Conservation (phyloP, 2,329 filamentous ascomycete species). For the Fusarium annulatum region DNA sequence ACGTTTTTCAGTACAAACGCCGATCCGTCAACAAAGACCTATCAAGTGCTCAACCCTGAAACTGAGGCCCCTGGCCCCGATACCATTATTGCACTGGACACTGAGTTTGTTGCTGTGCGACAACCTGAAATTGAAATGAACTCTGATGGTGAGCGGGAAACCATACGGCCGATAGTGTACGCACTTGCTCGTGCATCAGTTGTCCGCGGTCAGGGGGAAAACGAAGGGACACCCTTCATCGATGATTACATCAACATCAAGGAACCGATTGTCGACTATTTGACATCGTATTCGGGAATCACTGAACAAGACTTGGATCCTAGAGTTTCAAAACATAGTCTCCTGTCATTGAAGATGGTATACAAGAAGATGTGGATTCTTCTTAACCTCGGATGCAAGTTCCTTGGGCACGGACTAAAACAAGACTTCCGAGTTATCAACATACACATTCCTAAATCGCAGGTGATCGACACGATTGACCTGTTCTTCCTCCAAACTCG, state of each 20-base stretch:
- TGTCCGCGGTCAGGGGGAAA: conserved; percentile 79
- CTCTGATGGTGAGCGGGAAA: conserved; percentile 89
- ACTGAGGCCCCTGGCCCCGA: conserved; percentile 76
- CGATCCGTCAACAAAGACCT: conserved; percentile 61
- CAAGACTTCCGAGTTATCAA: conserved; percentile 99
- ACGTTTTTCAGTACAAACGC: conserved; percentile 52
- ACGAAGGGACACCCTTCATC: conserved; percentile 89
- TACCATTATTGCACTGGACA: conserved; percentile 89
- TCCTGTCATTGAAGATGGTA: conserved; percentile 87
- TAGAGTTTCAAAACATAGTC: conserved; percentile 79
- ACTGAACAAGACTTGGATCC: conserved; percentile 86
- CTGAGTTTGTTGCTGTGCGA: conserved; percentile 93
- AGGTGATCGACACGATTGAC: conserved; percentile 94
- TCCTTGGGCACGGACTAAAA: conserved; percentile 91
- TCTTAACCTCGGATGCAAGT: conserved; percentile 91
- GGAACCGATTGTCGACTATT: conserved; percentile 92
- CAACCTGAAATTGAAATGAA: conserved; percentile 97
- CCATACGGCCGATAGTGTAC: conserved; percentile 89
- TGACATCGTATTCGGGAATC: conserved; percentile 95
- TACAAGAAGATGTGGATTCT: conserved; percentile 99
- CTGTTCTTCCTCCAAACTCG: conserved; percentile 86
- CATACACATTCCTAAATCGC: conserved; percentile 89
- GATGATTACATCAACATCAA: conserved; percentile 96
- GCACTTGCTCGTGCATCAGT: conserved; percentile 95
- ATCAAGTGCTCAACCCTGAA: conserved; percentile 65